A percentile compares a stretch with the other conserved stretches of the same genome.
Evolutionary conservation across 805 yeast species (phyloP).

Genomic region (Yarrowia yakushimensis): DNA sequence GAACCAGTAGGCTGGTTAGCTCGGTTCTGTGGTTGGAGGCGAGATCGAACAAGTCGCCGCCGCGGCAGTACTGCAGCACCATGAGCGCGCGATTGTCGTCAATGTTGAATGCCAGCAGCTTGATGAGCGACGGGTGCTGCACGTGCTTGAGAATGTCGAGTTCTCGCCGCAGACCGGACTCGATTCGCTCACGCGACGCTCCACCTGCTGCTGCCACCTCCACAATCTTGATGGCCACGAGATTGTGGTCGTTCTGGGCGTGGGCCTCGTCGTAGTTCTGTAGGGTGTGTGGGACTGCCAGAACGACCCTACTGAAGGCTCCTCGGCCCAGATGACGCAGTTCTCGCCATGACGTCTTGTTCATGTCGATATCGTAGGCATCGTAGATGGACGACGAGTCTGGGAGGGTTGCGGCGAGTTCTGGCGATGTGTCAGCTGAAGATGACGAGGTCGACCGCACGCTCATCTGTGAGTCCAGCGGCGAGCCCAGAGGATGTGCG

Average conservation of each 20-base stretch:
- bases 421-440: constrained; percentile 2
- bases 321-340: constrained; percentile 40
- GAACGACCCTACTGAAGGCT: constrained; percentile 42
- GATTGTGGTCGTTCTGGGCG: constrained; percentile 30
- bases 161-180: constrained; percentile 68
- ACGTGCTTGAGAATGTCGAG: constrained; percentile 53
- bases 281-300: constrained; percentile 35
- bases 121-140: constrained; percentile 67
- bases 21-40: constrained; percentile 45
- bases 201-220: constrained; percentile 42
- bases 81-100: constrained; percentile 45
- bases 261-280: constrained; percentile 30
- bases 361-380: constrained; percentile 34
- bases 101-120: constrained; percentile 45
- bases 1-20: constrained; percentile 49
- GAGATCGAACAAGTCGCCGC: constrained; percentile 80
- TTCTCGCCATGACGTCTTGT: constrained; percentile 36
- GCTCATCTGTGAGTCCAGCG: background rate
- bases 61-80: constrained; percentile 71
- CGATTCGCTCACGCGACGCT: constrained; percentile 51
- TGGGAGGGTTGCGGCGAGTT: background rate
- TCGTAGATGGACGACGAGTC: constrained; percentile 29
- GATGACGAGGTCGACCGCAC: background rate
- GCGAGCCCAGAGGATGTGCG: constrained; percentile 6
- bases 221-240: constrained; percentile 71